Evolutionary conservation across 306 rosid species (phyloP).

Genomic region (Cicer cuneatum): DNA sequence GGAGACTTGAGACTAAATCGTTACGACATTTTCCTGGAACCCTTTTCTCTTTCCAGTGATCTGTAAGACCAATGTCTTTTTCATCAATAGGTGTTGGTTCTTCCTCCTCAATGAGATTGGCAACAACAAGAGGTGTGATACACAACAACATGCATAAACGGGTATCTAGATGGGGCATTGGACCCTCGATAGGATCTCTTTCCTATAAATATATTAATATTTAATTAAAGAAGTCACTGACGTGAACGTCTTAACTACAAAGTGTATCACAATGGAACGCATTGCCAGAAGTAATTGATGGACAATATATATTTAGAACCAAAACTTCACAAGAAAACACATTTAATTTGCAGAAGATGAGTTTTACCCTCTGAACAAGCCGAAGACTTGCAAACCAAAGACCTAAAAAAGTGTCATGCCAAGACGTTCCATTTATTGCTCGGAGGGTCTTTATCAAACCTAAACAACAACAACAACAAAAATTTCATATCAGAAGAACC

Average conservation of each 20-base stretch:
- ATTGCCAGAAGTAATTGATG: constrained; percentile 10
- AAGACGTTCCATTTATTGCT: constrained; percentile 90
- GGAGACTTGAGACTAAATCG: constrained; percentile 80
- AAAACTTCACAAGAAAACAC: constrained; percentile 41
- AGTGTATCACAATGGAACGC: background rate
- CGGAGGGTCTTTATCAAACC: constrained; percentile 87
- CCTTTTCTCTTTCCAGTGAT: constrained; percentile 66
- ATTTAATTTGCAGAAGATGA: constrained; percentile 35
- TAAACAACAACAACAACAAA: constrained; percentile 53
- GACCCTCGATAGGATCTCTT: constrained; percentile 99
- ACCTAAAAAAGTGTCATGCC: constrained; percentile 94
- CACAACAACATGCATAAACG: constrained; percentile 91
- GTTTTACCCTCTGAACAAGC: constrained; percentile 89
- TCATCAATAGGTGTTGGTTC: constrained; percentile 60
- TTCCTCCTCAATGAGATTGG: constrained; percentile 80
- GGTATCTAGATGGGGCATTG: constrained; percentile 91
- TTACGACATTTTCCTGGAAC: constrained; percentile 63
- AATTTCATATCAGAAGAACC: constrained; percentile 23
- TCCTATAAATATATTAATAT: constrained; percentile 56
- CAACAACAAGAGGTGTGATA: constrained; percentile 80
- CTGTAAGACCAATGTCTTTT: constrained; percentile 52
- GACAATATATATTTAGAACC: constrained; percentile 20
- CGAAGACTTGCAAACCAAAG: constrained; percentile 98
- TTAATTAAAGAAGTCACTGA: constrained; percentile 3
- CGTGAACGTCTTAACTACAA: constrained; percentile 8